Conservation (phyloP, 2,329 filamentous ascomycete species). For the Septoria petroselini region DNA sequence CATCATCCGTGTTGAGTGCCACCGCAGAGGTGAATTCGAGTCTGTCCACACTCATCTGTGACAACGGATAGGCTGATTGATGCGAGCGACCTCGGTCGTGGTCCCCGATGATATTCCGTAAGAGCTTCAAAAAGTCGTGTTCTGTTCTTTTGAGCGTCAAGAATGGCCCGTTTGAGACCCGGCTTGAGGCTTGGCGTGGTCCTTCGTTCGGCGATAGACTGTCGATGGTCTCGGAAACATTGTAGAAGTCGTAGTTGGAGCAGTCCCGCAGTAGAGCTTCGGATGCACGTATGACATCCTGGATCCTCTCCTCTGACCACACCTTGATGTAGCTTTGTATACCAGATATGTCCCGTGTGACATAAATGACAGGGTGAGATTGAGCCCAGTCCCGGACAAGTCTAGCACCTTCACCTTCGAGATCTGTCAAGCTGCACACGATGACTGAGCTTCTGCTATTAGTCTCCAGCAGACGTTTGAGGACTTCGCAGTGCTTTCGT, state of each 20-base stretch:
- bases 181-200: slow-evolving; percentile 17
- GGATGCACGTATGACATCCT: slow-evolving; percentile 57
- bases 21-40: slow-evolving; percentile 66
- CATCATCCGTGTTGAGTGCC: slow-evolving; percentile 57
- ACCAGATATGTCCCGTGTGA: slow-evolving; percentile 62
- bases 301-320: slow-evolving; percentile 55
- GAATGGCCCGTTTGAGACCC: slow-evolving; percentile 54
- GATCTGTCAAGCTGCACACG: slow-evolving; percentile 66
- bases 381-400: slow-evolving; percentile 61
- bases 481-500: slow-evolving; percentile 59
- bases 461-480: slow-evolving; percentile 58
- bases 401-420: slow-evolving; percentile 61
- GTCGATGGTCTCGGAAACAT: slow-evolving; percentile 57
- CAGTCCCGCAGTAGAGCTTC: slow-evolving; percentile 61
- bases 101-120: slow-evolving; percentile 58
- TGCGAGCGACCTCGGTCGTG: slow-evolving; percentile 54
- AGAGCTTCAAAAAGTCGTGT: slow-evolving; percentile 66
- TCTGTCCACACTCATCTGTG: slow-evolving; percentile 58
- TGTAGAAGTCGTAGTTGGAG: slow-evolving; percentile 75
- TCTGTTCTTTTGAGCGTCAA: slow-evolving; percentile 66
- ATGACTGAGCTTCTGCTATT: slow-evolving; percentile 63
- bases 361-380: slow-evolving; percentile 67
- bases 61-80: slow-evolving; percentile 64
- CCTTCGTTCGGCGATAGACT: slow-evolving; percentile 30
- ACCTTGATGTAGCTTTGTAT: slow-evolving; percentile 60